Percentiles rank a stretch among this genome's conserved stretches.
Conservation (phyloP, 2,329 filamentous ascomycete genomes). For the Alternaria panax region DNA sequence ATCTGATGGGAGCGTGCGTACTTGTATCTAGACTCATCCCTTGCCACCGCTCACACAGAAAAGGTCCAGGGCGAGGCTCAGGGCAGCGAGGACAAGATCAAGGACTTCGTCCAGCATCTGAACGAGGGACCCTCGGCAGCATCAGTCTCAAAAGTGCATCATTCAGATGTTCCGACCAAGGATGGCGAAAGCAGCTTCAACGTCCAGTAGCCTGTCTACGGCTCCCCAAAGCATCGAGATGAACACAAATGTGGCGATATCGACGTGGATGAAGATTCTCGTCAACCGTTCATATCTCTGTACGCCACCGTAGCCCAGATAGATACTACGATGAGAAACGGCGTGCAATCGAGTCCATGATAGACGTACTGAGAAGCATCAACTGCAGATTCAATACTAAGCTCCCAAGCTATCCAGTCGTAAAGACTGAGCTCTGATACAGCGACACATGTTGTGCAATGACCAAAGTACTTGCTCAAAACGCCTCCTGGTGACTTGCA, state of each 20-base stretch:
- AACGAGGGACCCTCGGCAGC: slow-evolving; percentile 76
- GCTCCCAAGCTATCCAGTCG: neutral
- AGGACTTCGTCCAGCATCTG: slow-evolving; percentile 76
- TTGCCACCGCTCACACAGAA: slow-evolving; percentile 13
- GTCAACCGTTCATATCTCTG: neutral
- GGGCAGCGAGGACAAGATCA: slow-evolving; percentile 69
- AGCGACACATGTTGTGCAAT: neutral
- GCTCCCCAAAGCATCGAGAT: neutral
- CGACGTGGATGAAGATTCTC: neutral
- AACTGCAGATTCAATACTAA: too few relatives aligned
- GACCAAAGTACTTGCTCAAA: neutral
- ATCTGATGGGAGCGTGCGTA: slow-evolving; percentile 54
- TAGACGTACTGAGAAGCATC: neutral
- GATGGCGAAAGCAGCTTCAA: slow-evolving; percentile 72
- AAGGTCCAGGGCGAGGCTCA: slow-evolving; percentile 93
- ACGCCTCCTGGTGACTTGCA: neutral
- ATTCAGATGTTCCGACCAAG: slow-evolving; percentile 69
- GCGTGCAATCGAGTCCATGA: neutral
- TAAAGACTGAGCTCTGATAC: neutral
- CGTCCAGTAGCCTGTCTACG: slow-evolving; percentile 25
- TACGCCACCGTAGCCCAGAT: neutral
- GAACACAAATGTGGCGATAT: neutral
- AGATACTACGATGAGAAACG: neutral
- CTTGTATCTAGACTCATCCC: neutral
- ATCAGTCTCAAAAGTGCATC: slow-evolving; percentile 76